phyloP scores from a whole-genome alignment of 768 basidiomycete genomes.

The Infundibulicybe gibba region DNA sequence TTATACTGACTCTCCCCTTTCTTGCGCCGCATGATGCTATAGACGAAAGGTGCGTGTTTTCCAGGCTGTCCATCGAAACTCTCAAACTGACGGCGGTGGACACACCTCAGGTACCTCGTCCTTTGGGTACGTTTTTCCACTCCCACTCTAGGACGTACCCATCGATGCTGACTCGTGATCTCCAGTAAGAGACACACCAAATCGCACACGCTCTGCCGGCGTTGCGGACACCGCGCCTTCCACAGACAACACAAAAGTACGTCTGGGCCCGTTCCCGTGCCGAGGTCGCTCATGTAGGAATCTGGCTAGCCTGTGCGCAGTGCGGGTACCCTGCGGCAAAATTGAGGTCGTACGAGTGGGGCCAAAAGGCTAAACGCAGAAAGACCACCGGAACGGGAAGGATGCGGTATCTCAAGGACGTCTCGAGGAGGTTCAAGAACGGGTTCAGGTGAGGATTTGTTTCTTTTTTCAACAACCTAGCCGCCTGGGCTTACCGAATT shows the following conservation, averaged over 20 bases:
- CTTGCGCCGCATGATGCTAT: slow-evolving; percentile 16
- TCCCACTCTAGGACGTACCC: not conserved
- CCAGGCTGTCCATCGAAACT: slow-evolving; percentile 4
- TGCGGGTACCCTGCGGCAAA: slow-evolving; percentile 97
- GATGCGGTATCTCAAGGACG: slow-evolving; percentile 90
- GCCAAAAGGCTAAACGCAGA: slow-evolving; percentile 98
- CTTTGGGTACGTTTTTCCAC: slow-evolving; percentile 68
- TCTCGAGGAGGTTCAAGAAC: slow-evolving; percentile 97
- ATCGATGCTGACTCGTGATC: slow-evolving; percentile 5
- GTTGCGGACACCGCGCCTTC: slow-evolving; percentile 94
- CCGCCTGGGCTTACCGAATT: not conserved
- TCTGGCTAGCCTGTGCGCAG: slow-evolving; percentile 75
- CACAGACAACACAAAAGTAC: slow-evolving; percentile 98
- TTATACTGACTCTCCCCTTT: slow-evolving; percentile 1
- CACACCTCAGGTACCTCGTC: slow-evolving; percentile 81
- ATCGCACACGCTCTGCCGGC: slow-evolving; percentile 95
- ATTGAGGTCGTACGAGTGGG: slow-evolving; percentile 96
- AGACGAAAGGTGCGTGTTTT: slow-evolving; percentile 80
- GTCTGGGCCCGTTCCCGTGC: slow-evolving; percentile 17
- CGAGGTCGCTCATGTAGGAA: not conserved
- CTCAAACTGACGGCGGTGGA: slow-evolving; percentile 2
- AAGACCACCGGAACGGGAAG: slow-evolving; percentile 98
- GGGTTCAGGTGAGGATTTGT: slow-evolving; percentile 76
- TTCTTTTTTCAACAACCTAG: not conserved
- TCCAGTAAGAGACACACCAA: slow-evolving; percentile 95